Evolutionary conservation across 192 early-diverging fungal species (phyloP).

Genomic region (Allomyces macrogynus): DNA sequence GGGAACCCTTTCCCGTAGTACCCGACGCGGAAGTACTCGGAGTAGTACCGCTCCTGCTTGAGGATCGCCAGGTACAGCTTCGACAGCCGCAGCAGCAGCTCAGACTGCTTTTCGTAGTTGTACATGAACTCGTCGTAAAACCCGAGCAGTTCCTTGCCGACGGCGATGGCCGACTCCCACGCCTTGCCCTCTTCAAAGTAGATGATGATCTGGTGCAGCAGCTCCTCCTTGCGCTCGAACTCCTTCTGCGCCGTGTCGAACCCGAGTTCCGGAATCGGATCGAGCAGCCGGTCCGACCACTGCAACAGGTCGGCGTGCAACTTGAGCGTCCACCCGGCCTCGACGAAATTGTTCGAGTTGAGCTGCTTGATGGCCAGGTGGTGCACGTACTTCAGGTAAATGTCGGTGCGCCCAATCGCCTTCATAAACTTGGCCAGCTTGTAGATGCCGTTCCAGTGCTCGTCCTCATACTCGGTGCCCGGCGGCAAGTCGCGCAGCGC

Average conservation of each 20-base stretch:
- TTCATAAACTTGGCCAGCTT: slow-evolving; percentile 44
- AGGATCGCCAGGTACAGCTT: slow-evolving; percentile 24
- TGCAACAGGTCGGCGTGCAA: slow-evolving; percentile 42
- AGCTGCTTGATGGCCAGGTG: slow-evolving; percentile 35
- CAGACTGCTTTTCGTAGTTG: slow-evolving; percentile 30
- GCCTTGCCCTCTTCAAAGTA: slow-evolving; percentile 39
- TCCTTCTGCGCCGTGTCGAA: slow-evolving; percentile 21
- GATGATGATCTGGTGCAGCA: slow-evolving; percentile 33
- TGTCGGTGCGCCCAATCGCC: slow-evolving; percentile 27
- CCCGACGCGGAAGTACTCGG: slow-evolving; percentile 48
- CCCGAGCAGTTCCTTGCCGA: slow-evolving; percentile 36
- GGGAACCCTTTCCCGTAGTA: slow-evolving; percentile 45
- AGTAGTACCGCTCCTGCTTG: slow-evolving; percentile 27
- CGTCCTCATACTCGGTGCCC: slow-evolving; percentile 32
- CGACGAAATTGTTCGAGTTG: slow-evolving; percentile 27
- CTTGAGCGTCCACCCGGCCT: slow-evolving; percentile 44
- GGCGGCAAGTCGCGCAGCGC: slow-evolving; percentile 32
- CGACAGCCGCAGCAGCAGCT: slow-evolving; percentile 30
- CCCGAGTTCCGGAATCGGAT: slow-evolving; percentile 27
- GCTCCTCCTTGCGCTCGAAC: slow-evolving; percentile 41
- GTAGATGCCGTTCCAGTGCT: slow-evolving; percentile 34
- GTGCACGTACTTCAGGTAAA: slow-evolving; percentile 50
- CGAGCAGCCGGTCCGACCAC: slow-evolving; percentile 30
- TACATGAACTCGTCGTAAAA: slow-evolving; percentile 32
- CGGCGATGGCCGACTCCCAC: slow-evolving; percentile 49